Evolutionary conservation across 345 rosid species (phyloP).

Genomic region (Gossypium stocksii): DNA sequence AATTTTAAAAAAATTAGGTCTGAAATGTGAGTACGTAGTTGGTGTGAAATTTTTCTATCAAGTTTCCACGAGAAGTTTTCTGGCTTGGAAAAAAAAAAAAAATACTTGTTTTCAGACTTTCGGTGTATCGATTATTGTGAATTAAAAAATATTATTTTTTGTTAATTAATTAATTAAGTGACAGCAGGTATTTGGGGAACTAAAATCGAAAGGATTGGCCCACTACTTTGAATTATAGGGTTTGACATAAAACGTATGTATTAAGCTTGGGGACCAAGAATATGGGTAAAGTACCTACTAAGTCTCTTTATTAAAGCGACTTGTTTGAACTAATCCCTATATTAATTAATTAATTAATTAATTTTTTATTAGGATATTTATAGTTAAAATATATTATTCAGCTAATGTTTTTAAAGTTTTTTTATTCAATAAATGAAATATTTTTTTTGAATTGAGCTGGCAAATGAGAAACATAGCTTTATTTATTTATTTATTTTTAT

Average conservation of each 20-base stretch:
- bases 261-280: too few relatives aligned
- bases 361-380: too few relatives aligned
- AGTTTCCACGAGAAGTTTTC: conserved; percentile 21
- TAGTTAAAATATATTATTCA: too few relatives aligned
- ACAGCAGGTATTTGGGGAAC: conserved; percentile 3
- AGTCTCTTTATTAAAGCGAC: too few relatives aligned
- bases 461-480: too few relatives aligned
- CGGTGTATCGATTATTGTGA: conserved; percentile 25
- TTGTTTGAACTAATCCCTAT: too few relatives aligned
- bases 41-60: conserved; percentile 17
- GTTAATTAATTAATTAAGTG: neutral
- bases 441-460: too few relatives aligned
- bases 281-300: too few relatives aligned
- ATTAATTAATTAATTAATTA: too few relatives aligned
- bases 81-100: conserved; percentile 7
- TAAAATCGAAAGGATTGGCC: conserved; percentile 12
- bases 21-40: neutral
- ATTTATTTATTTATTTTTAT: too few relatives aligned
- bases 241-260: neutral
- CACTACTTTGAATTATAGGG: conserved; percentile 2
- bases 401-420: too few relatives aligned
- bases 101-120: neutral
- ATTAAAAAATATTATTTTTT: neutral
- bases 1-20: neutral
- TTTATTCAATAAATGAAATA: too few relatives aligned